Evolutionary conservation across 176 grass and related monocot species (phyloP).

Genomic region (Microstegium vimineum): DNA sequence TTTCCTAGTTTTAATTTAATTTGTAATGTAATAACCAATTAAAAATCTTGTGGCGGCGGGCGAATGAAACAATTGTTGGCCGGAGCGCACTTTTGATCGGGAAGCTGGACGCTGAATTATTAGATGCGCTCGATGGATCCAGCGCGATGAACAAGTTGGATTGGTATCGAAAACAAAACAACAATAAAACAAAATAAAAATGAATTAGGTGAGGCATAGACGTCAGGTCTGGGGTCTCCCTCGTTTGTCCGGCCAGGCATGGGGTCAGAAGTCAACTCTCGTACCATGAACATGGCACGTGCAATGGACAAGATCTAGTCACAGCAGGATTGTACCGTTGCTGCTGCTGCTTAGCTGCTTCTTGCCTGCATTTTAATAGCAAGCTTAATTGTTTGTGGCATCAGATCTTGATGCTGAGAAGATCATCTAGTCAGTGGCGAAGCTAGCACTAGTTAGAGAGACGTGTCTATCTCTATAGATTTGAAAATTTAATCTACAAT

Average conservation of each 20-base stretch:
- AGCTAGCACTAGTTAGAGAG: no score
- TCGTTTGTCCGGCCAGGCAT: neutral
- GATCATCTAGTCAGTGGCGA: no score
- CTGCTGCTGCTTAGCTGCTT: neutral
- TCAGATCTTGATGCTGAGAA: neutral
- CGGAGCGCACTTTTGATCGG: neutral
- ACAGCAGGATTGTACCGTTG: constrained; percentile 11
- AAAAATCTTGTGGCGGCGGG: neutral
- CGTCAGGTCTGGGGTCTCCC: neutral
- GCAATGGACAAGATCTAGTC: neutral
- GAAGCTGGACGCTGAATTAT: neutral
- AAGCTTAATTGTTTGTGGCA: neutral
- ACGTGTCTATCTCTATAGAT: no score
- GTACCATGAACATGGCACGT: constrained; percentile 15
- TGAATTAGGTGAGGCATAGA: neutral
- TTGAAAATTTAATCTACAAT: no score
- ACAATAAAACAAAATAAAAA: neutral
- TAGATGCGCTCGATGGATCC: neutral
- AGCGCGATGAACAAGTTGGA: neutral
- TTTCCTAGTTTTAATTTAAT: neutral
- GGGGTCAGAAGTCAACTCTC: constrained; percentile 17
- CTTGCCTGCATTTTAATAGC: neutral
- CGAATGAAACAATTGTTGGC: constrained; percentile 4
- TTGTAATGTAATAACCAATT: neutral
- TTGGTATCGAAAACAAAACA: neutral